A percentile compares a stretch with the other conserved stretches of the same genome.
Conservation (phyloP, 2,329 filamentous ascomycete genomes). For the Sporothrix curviconia region DNA sequence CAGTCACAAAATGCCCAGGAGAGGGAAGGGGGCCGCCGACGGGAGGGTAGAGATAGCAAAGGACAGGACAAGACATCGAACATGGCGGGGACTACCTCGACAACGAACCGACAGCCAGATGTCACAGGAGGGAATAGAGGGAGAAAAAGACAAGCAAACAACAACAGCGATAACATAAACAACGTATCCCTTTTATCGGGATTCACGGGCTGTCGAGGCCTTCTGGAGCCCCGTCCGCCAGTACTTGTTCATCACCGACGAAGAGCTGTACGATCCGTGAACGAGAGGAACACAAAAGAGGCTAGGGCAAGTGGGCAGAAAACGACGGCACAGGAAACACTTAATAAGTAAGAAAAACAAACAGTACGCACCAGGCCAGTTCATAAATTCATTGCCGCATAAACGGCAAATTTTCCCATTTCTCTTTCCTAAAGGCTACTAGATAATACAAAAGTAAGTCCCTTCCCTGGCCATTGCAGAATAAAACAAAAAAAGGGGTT, state of each 20-base stretch:
- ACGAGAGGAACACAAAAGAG: too few relatives aligned
- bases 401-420: neutral
- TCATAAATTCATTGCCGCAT: too few relatives aligned
- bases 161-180: too few relatives aligned
- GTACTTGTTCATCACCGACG: slow-evolving; percentile 9
- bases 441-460: neutral
- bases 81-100: too few relatives aligned
- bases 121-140: too few relatives aligned
- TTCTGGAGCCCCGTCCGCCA: slow-evolving; percentile 12
- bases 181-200: too few relatives aligned
- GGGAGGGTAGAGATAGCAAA: too few relatives aligned
- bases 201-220: neutral
- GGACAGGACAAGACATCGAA: too few relatives aligned
- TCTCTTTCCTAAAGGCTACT: slow-evolving; percentile 5
- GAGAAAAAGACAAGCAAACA: too few relatives aligned
- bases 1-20: too few relatives aligned
- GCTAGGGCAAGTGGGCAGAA: neutral
- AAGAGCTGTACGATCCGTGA: slow-evolving; percentile 9
- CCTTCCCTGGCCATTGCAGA: neutral
- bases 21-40: too few relatives aligned
- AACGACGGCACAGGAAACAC: neutral
- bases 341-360: neutral
- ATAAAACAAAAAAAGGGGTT: neutral
- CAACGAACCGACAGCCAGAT: too few relatives aligned
- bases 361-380: neutral